These are phyloP conservation scores for Xylaria sp. DNA, from an alignment of 2,329 filamentous ascomycete species.

Conservation along the genomic window DNA sequence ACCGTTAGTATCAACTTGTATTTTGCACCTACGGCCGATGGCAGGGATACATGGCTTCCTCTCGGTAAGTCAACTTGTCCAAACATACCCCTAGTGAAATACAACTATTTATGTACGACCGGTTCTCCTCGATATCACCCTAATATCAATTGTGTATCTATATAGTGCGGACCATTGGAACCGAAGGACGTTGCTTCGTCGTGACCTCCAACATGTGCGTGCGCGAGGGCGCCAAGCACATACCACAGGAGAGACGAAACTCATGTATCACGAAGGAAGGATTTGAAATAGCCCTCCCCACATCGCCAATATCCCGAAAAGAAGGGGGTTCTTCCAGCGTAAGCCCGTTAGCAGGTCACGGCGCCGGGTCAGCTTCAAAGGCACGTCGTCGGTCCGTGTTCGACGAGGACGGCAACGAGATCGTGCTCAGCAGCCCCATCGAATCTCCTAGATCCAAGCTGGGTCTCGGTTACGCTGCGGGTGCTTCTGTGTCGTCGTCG, in stretches of 20 bases:
- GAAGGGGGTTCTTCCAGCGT: slow-evolving; percentile 31
- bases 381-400: slow-evolving; percentile 53
- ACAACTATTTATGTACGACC: not conserved
- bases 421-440: slow-evolving; percentile 54
- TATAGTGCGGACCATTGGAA: slow-evolving; percentile 76
- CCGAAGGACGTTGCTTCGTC: slow-evolving; percentile 87
- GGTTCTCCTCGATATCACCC: not conserved
- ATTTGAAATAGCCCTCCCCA: slow-evolving; percentile 58
- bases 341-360: slow-evolving; percentile 5
- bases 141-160: not conserved
- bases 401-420: slow-evolving; percentile 67
- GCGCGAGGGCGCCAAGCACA: slow-evolving; percentile 50
- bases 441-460: slow-evolving; percentile 8
- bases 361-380: slow-evolving; percentile 12
- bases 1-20: slow-evolving; percentile 76
- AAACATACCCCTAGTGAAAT: slow-evolving; percentile 42
- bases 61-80: slow-evolving; percentile 33
- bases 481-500: slow-evolving; percentile 25
- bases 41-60: slow-evolving; percentile 80
- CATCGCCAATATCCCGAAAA: not conserved
- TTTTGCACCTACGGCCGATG: slow-evolving; percentile 89
- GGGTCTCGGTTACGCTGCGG: not conserved
- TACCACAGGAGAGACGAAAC: slow-evolving; percentile 46
- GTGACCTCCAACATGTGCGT: slow-evolving; percentile 87
- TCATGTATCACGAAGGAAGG: slow-evolving; percentile 60